Evolutionary conservation across 2,329 filamentous ascomycete genomes (phyloP).

Genomic region (Ilyonectria robusta): DNA sequence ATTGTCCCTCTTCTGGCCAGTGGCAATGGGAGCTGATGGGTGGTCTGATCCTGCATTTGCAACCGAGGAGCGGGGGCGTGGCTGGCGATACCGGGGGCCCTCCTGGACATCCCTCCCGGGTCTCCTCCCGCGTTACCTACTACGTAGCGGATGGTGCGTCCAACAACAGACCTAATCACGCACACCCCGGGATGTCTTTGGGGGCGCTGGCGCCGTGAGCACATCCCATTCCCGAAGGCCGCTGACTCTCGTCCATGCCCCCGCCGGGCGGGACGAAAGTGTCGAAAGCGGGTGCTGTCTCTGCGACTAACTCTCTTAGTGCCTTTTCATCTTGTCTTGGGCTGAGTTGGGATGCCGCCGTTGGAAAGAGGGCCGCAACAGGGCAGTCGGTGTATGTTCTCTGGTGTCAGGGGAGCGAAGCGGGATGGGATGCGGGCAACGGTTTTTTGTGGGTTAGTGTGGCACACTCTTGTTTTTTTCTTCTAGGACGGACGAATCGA

Average conservation of each 20-base stretch:
- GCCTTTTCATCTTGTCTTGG: background rate
- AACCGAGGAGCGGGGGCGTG: slow-evolving; percentile 49
- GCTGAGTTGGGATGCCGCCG: background rate
- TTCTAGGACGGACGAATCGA: background rate
- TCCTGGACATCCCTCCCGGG: slow-evolving; percentile 8
- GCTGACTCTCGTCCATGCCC: background rate
- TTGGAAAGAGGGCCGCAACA: background rate
- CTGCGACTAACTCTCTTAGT: background rate
- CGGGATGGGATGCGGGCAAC: slow-evolving; percentile 39
- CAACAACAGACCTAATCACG: background rate
- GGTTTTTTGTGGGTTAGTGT: slow-evolving; percentile 44
- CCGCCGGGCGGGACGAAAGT: background rate
- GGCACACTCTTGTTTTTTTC: slow-evolving; percentile 26
- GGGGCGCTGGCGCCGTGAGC: background rate
- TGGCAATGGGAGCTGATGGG: slow-evolving; percentile 36
- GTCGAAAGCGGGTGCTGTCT: background rate
- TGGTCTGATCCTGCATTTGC: slow-evolving; percentile 49
- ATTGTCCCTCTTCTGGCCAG: slow-evolving; percentile 17
- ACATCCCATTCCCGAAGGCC: background rate
- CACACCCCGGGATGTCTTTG: background rate
- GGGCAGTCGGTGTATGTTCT: slow-evolving; percentile 1
- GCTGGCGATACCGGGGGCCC: slow-evolving; percentile 43
- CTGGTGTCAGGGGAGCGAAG: slow-evolving; percentile 29
- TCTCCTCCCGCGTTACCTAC: background rate
- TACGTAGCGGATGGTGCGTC: background rate